Conservation (phyloP, 169 alveolate species). For the Cryptosporidium xiaoi region DNA sequence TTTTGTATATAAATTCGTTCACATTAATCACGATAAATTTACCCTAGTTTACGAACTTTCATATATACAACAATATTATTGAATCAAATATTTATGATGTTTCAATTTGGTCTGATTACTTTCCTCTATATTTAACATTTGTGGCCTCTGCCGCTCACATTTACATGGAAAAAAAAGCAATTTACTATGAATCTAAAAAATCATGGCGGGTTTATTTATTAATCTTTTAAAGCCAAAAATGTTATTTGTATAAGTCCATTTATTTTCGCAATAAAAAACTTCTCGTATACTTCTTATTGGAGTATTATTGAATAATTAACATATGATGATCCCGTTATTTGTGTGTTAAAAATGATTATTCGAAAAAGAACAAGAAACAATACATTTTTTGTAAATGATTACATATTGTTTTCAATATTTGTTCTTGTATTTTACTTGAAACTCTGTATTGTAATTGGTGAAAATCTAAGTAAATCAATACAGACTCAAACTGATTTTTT, state of each 20-base stretch:
- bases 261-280: too few relatives aligned
- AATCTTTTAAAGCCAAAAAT: too few relatives aligned
- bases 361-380: slow-evolving; percentile 8
- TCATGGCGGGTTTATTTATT: slow-evolving; percentile 52
- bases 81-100: background rate
- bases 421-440: background rate
- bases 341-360: slow-evolving; percentile 27
- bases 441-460: background rate
- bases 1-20: too few relatives aligned
- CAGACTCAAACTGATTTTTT: too few relatives aligned
- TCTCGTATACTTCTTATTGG: background rate
- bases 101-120: too few relatives aligned
- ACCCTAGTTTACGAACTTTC: background rate
- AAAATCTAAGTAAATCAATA: background rate
- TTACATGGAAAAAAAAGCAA: slow-evolving; percentile 49
- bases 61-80: background rate
- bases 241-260: too few relatives aligned
- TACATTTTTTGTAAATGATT: background rate
- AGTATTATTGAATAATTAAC: background rate
- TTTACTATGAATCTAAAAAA: slow-evolving; percentile 49
- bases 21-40: background rate
- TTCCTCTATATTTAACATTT: background rate
- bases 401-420: slow-evolving; percentile 4
- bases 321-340: background rate
- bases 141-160: slow-evolving; percentile 49